Base-by-base conservation (phyloP, 371 early-diverging fungal genomes). In the Entomophthora muscae region DNA sequence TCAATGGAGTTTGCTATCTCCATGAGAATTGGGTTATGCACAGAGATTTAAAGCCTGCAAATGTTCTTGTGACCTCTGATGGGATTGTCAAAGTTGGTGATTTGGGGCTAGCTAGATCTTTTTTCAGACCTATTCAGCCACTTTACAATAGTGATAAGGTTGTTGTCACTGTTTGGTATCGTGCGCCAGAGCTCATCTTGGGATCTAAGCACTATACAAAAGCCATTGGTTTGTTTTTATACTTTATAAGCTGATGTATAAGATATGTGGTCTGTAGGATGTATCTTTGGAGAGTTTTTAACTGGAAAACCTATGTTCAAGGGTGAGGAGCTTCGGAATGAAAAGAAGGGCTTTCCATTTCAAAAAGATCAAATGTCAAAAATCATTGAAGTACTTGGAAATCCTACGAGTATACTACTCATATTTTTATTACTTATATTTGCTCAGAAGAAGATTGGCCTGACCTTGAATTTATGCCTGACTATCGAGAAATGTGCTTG, bases 201-300 rank as follows among this genome's bases (percentile, higher is more conserved):
- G n/a, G n/a, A n/a, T 84, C 87, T 1, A 75, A 88, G 22, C 90
- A 93, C 70, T 98, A 98, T 70, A 88, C 91, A 12, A 91, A 85
- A 61, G 91, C 95, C 2, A 79, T 98, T 17, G 90, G 86, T 63
- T 55, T 29, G 13, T 31, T 7, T 30, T 22, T 30, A 22, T 1
- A n/a, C 7, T 53, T 13, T 70, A 68, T 67, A 64, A 32, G 33
- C 52, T 13, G 22, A 65, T 33, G 62, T 65, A 26, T 66, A 65
- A 67, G 91, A 90, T 71, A 86, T 95, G 71, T 97, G 97, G 97
- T 90, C 93, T 2, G 79, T 93, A 1, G 97, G 97, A 3, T 95
- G 95, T 66, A 94, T 96, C 30, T 91, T 93, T 78, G 95, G 88
- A 13, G 97, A 97, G 69, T 71, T 96, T 63, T 72, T 95, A 32